Evolutionary conservation across 331 rosid genomes (phyloP).

Genomic region (Dryas integrifolia): DNA sequence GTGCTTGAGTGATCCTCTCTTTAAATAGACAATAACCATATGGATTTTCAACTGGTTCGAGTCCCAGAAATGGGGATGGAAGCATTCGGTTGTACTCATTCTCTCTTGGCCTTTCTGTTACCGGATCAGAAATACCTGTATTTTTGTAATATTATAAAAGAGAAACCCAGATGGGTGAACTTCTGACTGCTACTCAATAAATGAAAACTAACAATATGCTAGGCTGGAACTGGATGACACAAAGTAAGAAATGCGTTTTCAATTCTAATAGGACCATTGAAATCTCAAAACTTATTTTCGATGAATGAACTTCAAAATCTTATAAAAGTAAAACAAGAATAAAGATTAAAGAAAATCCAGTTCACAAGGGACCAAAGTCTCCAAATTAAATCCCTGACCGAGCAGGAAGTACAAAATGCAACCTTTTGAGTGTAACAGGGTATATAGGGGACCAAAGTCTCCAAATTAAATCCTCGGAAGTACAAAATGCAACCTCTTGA

Average conservation of each 20-base stretch:
- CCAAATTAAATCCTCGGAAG: background rate
- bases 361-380: background rate
- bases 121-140: constrained; percentile 52
- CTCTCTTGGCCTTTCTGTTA: constrained; percentile 45
- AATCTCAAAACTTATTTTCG: background rate
- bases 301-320: background rate
- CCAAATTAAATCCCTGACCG: background rate
- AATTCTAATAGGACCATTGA: background rate
- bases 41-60: constrained; percentile 42
- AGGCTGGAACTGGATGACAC: background rate
- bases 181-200: background rate
- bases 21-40: constrained; percentile 59
- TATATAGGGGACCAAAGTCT: background rate
- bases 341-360: background rate
- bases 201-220: background rate
- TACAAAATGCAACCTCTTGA: constrained; percentile 6
- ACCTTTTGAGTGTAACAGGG: constrained; percentile 12
- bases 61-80: constrained; percentile 39
- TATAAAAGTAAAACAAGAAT: background rate
- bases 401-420: background rate
- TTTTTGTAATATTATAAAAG: constrained; percentile 32
- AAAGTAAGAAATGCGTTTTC: background rate
- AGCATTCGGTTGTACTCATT: constrained; percentile 32
- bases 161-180: constrained; percentile 19
- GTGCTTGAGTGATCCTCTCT: constrained; percentile 90